Conservation (phyloP, 2,329 filamentous ascomycete species). For the Xylariaceae sp. region DNA sequence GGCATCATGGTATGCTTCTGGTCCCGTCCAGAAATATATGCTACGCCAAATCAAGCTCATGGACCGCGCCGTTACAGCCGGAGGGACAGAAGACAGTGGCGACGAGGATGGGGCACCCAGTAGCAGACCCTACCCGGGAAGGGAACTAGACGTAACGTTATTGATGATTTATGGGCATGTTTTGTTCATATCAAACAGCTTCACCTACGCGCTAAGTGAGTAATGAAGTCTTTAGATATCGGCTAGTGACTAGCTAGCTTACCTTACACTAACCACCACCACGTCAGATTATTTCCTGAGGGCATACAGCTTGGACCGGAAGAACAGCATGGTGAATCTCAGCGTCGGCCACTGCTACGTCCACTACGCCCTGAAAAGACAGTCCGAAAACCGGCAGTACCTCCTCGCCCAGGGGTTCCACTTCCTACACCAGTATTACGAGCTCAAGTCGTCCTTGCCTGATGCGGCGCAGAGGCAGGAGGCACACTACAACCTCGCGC, state of each 20-base stretch:
- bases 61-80: constrained; percentile 67
- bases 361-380: constrained; percentile 85
- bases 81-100: constrained; percentile 46
- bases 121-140: constrained; percentile 42
- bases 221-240: constrained; percentile 7
- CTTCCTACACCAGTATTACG: constrained; percentile 77
- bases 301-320: constrained; percentile 72
- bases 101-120: constrained; percentile 38
- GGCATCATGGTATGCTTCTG: constrained; percentile 75
- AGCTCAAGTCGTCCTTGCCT: constrained; percentile 50
- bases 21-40: constrained; percentile 86
- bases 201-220: constrained; percentile 77
- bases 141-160: constrained; percentile 74
- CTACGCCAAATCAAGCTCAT: constrained; percentile 89
- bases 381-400: constrained; percentile 87
- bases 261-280: constrained; percentile 1
- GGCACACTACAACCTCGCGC: constrained; percentile 78
- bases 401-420: constrained; percentile 82
- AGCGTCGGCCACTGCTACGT: constrained; percentile 83
- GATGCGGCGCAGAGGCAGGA: constrained; percentile 62
- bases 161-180: constrained; percentile 91
- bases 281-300: constrained; percentile 78
- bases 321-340: constrained; percentile 78
- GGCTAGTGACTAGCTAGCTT: background rate
- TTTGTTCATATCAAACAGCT: constrained; percentile 80